These are phyloP conservation scores for Penicillium sp. DNA, from an alignment of 2,329 filamentous ascomycete species.

Conservation along the genomic window DNA sequence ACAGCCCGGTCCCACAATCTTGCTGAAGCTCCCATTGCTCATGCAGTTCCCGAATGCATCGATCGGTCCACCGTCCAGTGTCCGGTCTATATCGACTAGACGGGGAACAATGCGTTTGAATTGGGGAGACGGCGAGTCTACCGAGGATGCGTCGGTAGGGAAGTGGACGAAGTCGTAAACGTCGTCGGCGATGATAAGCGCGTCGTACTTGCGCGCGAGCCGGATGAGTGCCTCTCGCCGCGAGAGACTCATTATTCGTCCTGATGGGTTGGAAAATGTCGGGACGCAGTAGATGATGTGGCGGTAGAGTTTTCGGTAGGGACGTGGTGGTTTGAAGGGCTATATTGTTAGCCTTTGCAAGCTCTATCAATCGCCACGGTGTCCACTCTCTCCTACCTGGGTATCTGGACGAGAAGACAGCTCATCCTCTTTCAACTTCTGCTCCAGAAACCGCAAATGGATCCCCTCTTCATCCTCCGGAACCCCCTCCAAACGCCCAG, in stretches of 20 bases:
- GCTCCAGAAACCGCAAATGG: conserved; percentile 66
- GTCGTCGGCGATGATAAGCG: conserved; percentile 85
- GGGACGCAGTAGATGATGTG: conserved; percentile 89
- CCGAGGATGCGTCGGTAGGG: conserved; percentile 50
- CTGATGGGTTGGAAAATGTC: conserved; percentile 87
- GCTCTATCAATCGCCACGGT: not conserved
- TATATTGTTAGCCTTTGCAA: conserved; percentile 27
- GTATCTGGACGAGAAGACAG: conserved; percentile 39
- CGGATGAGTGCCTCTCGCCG: conserved; percentile 71
- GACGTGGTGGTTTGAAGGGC: conserved; percentile 62
- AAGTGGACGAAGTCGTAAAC: conserved; percentile 94
- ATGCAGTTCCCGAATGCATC: conserved; percentile 77
- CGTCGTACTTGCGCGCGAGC: conserved; percentile 79
- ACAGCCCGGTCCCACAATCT: conserved; percentile 79
- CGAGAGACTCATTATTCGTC: conserved; percentile 76
- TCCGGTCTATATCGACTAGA: conserved; percentile 78
- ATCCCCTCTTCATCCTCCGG: conserved; percentile 80
- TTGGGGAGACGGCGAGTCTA: conserved; percentile 19
- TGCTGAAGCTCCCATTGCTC: conserved; percentile 89
- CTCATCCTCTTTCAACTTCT: conserved; percentile 57
- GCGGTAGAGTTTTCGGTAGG: conserved; percentile 77
- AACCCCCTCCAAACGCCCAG: conserved; percentile 67
- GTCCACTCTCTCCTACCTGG: conserved; percentile 36
- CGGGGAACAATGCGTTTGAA: conserved; percentile 65
- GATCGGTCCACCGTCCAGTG: conserved; percentile 63